Evolutionary conservation across 495 filamentous ascomycete species (phyloP).

Genomic region (Cairneyella variabilis): DNA sequence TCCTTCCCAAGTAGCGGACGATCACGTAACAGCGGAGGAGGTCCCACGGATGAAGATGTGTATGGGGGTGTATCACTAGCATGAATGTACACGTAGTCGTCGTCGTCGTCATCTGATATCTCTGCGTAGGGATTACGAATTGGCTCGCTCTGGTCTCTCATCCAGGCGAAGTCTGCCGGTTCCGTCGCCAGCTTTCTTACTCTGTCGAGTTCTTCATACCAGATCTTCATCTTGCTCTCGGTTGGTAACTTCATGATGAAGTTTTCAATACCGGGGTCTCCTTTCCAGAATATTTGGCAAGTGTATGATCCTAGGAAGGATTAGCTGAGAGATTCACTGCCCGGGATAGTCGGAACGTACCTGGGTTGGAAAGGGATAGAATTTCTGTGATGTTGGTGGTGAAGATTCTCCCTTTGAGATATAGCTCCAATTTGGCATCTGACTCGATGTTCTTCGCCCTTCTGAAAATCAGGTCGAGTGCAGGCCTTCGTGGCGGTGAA

Average conservation of each 20-base stretch:
- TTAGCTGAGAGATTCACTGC: neutral
- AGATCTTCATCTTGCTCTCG: slow-evolving; percentile 1
- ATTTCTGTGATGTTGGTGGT: neutral
- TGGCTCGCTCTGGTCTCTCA: no score
- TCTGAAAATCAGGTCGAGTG: neutral
- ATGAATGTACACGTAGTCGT: no score
- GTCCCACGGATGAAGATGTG: no score
- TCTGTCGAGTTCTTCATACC: neutral
- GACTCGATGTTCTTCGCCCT: neutral
- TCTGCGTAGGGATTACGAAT: no score
- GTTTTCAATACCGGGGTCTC: neutral
- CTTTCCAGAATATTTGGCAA: neutral
- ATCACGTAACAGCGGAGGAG: no score
- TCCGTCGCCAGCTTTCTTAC: no score
- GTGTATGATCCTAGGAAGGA: slow-evolving; percentile 1
- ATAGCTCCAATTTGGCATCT: neutral
- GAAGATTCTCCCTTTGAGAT: neutral
- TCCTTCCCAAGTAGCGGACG: no score
- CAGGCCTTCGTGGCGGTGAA: neutral
- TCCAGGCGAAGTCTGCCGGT: no score
- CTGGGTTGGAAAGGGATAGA: neutral
- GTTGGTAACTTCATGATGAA: neutral
- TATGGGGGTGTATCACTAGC: no score
- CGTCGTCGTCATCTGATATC: no score
- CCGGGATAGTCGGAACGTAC: neutral